Evolutionary conservation across 768 basidiomycete genomes (phyloP), one percentile per base, ranked within the genome.

Genomic region (Lactifluus hygrophoroides): DNA sequence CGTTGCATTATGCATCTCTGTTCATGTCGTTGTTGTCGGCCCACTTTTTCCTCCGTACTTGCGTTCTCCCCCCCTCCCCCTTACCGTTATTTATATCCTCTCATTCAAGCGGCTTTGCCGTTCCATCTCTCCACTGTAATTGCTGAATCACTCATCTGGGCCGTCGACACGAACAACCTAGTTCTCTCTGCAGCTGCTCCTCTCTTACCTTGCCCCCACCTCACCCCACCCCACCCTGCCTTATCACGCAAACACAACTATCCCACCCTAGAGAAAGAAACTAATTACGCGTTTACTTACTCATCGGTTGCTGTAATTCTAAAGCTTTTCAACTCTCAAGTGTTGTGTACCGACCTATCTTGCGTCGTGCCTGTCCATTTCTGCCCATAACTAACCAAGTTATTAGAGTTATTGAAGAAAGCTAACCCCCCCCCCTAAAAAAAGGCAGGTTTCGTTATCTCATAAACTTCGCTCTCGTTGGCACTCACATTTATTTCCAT

Each of bases 221-320:
- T 14, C 27, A 34, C 54, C 45, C 35, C n/a, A 27, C 25, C 6
- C 13, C 14, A 37, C 19, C 51, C 35, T 3, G 5, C 13, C 34
- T 32, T 25, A 13, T 37, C 40, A 27, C 35, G 23, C 55, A 32
- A 43, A 17, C 37, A 19, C 32, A 25, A 56, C n/a, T 16, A 43
- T 21, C 37, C 42, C 56, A 43, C 30, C 14, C 23, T 43, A 49
- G n/a, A 56, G 14, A 43, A 42, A 34, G 46, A 43, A 48, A 14
- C 32, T 58, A 58, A 48, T 49, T 37, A 46, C 51, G 14, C 37
- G 23, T 19, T 17, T 49, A 43, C 23, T 23, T 54, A 48, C 57
- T 43, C 51, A 48, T 54, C 52, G 28, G n/a, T 28, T 49, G 23
- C 37, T 59, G 58, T 59, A 59, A 54, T 59, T 37, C 25, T 59